Evolutionary conservation across 1,284 basidiomycete genomes (phyloP).

Genomic region (Coniferiporia sulphurascens): DNA sequence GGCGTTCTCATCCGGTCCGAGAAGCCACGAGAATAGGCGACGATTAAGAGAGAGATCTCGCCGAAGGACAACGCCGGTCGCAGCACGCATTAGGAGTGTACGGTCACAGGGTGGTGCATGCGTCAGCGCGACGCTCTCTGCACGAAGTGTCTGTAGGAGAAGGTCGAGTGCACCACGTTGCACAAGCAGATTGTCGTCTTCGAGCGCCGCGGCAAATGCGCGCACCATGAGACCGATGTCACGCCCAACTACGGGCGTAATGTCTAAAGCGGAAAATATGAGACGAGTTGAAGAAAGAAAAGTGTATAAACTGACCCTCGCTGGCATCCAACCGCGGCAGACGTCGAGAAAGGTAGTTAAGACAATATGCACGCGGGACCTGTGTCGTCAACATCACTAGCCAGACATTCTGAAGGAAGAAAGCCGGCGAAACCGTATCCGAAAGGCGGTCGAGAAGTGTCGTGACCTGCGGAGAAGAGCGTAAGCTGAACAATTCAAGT

Average conservation of each 20-base stretch:
- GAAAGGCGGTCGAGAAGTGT: conserved; percentile 79
- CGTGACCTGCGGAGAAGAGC: conserved; percentile 56
- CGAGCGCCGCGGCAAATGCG: conserved; percentile 83
- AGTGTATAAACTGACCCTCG: conserved; percentile 48
- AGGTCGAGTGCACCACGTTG: conserved; percentile 80
- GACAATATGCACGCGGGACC: conserved; percentile 76
- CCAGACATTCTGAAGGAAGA: conserved; percentile 96
- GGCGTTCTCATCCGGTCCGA: conserved; percentile 76
- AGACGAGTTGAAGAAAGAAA: conserved; percentile 3
- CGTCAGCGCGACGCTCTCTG: conserved; percentile 68
- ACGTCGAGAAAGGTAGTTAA: conserved; percentile 83
- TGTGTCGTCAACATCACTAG: conserved; percentile 90
- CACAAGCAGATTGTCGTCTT: conserved; percentile 87
- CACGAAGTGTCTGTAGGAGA: conserved; percentile 65
- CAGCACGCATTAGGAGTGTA: conserved; percentile 73
- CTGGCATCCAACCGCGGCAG: conserved; percentile 64
- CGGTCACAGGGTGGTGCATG: conserved; percentile 64
- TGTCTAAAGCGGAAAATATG: conserved; percentile 42
- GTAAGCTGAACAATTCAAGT: neutral
- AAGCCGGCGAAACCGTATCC: conserved; percentile 74
- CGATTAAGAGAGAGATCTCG: conserved; percentile 92
- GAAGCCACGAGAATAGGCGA: conserved; percentile 89
- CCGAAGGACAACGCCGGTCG: conserved; percentile 80
- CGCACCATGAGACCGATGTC: conserved; percentile 92
- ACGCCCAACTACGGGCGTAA: conserved; percentile 68